These are phyloP conservation scores for Solanum arcanum DNA, from an alignment of 257 asterid genomes.

Conservation along the genomic window DNA sequence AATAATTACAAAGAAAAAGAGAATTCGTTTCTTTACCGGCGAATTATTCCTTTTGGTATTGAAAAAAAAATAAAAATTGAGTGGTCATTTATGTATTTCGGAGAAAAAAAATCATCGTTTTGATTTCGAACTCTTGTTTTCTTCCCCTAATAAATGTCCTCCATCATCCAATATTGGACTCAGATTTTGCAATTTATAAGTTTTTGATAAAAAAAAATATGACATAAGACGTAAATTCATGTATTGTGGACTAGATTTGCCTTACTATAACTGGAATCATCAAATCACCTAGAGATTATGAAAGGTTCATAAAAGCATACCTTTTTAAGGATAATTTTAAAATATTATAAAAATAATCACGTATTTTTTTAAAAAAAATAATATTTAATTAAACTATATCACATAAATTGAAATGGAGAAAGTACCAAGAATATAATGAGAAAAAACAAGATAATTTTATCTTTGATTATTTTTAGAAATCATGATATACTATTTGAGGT, in stretches of 20 bases:
- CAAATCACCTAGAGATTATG: neutral
- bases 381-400: no score
- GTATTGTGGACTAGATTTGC: no score
- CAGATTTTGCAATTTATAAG: neutral
- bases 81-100: neutral
- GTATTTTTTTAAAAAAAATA: no score
- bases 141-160: neutral
- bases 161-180: neutral
- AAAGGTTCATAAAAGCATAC: neutral
- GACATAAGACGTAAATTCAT: no score
- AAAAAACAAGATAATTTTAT: no score
- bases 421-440: no score
- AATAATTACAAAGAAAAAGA: neutral
- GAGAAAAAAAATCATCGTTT: no score
- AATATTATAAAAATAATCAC: no score
- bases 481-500: neutral
- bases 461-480: neutral
- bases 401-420: accelerated
- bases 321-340: no score
- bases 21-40: no score
- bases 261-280: neutral
- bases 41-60: no score
- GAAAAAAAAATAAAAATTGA: neutral
- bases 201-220: neutral
- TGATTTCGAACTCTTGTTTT: neutral